Conservation (phyloP, 2,329 filamentous ascomycete genomes). For the Penicillium sp. region DNA sequence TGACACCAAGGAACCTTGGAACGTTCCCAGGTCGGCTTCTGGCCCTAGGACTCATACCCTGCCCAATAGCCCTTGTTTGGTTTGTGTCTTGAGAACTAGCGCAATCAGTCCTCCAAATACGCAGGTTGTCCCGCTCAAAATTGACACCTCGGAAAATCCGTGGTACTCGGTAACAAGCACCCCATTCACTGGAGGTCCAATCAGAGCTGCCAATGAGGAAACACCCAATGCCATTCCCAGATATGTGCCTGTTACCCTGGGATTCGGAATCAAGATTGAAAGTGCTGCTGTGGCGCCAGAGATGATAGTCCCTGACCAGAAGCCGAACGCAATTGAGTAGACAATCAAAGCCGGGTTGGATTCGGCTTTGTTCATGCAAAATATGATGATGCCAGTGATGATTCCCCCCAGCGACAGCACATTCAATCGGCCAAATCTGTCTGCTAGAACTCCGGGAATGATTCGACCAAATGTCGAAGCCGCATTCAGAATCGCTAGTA, state of each 20-base stretch:
- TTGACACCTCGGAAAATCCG: slow-evolving; percentile 39
- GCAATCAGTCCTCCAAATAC: slow-evolving; percentile 26
- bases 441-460: slow-evolving; percentile 56
- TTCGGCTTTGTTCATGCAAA: slow-evolving; percentile 37
- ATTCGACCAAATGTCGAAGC: slow-evolving; percentile 59
- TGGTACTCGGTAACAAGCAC: slow-evolving; percentile 46
- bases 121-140: slow-evolving; percentile 37
- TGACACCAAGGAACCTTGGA: too few species aligned
- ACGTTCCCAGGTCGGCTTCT: too few species aligned
- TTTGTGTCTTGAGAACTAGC: slow-evolving; percentile 38
- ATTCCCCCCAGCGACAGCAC: slow-evolving; percentile 43
- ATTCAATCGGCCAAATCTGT: slow-evolving; percentile 57
- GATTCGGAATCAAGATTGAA: slow-evolving; percentile 38
- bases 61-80: slow-evolving; percentile 41
- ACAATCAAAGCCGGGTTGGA: slow-evolving; percentile 33
- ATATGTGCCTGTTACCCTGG: slow-evolving; percentile 53
- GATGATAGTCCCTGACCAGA: slow-evolving; percentile 48
- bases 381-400: slow-evolving; percentile 38
- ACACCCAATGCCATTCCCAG: slow-evolving; percentile 54
- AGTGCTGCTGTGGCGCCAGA: slow-evolving; percentile 36
- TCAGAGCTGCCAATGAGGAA: slow-evolving; percentile 47
- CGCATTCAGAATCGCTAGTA: slow-evolving; percentile 66
- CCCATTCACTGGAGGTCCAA: slow-evolving; percentile 52
- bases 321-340: slow-evolving; percentile 45
- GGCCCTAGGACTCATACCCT: slow-evolving; percentile 9